Conservation (phyloP, 1,284 basidiomycete species). For the Cerrena zonata region DNA sequence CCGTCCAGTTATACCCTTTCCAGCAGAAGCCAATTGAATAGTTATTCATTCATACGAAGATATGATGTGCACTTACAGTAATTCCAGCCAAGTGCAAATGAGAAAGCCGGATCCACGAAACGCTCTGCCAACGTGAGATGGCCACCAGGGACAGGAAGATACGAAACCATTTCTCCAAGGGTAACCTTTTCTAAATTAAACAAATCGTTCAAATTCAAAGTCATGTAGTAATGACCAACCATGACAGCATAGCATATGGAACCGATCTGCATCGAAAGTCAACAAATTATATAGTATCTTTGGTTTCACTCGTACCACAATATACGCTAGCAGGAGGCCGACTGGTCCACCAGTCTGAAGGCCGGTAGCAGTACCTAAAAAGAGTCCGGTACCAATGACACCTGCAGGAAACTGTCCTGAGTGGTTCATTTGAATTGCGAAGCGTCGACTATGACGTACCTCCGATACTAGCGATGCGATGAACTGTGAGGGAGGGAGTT, state of each 20-base stretch:
- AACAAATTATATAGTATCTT: no score
- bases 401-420: conserved; percentile 35
- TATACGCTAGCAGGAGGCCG: conserved; percentile 62
- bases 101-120: conserved; percentile 75
- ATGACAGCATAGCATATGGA: conserved; percentile 50
- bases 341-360: conserved; percentile 51
- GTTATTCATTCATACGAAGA: not conserved
- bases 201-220: no score
- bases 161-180: conserved; percentile 34
- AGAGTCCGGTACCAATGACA: conserved; percentile 72
- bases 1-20: conserved; percentile 68
- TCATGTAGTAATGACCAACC: conserved; percentile 26
- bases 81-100: conserved; percentile 81
- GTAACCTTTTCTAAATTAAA: conserved; percentile 28
- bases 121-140: conserved; percentile 77
- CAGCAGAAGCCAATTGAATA: not conserved
- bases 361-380: conserved; percentile 57
- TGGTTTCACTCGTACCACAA: conserved; percentile 28
- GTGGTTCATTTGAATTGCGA: no score
- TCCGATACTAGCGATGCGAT: conserved; percentile 27
- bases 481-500: not conserved
- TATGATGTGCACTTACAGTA: conserved; percentile 38
- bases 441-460: no score
- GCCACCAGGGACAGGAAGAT: conserved; percentile 47
- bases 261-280: conserved; percentile 35